Conservation (phyloP, 176 grass and related monocot species). For the Raddia guianensis region DNA sequence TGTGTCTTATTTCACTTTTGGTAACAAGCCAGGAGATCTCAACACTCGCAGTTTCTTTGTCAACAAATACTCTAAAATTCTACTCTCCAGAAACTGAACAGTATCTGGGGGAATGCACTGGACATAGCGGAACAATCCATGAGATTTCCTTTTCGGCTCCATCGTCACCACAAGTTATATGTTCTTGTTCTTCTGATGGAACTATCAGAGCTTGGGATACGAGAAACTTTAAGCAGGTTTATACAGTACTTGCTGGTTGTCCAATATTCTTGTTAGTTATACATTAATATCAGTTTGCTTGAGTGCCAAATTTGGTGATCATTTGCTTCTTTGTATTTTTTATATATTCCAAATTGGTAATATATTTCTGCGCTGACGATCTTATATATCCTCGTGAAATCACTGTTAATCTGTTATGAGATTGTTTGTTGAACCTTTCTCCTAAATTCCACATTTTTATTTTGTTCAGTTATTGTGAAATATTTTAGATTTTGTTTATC, state of each 20-base stretch:
- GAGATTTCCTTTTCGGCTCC: conserved; percentile 84
- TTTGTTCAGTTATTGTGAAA: too few species aligned
- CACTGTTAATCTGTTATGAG: too few species aligned
- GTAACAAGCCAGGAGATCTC: too few species aligned
- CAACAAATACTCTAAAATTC: too few species aligned
- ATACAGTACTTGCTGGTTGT: conserved; percentile 30
- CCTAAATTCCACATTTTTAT: too few species aligned
- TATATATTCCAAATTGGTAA: neutral
- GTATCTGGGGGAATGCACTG: conserved; percentile 80
- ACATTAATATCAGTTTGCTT: neutral
- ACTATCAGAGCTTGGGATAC: conserved; percentile 93
- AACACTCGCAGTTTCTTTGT: too few species aligned
- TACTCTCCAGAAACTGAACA: too few species aligned
- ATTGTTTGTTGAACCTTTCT: too few species aligned
- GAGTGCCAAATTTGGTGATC: neutral
- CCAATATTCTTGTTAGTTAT: neutral
- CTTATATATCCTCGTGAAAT: neutral
- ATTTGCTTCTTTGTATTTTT: too few species aligned
- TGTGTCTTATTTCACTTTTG: too few species aligned
- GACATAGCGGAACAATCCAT: conserved; percentile 70
- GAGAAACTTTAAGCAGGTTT: too few species aligned
- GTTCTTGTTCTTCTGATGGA: conserved; percentile 83
- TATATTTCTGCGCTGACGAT: neutral
- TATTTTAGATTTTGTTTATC: too few species aligned
- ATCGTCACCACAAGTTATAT: conserved; percentile 65